These are phyloP conservation scores for Ephemerocybe angulata DNA, from an alignment of 768 basidiomycete species.

Conservation along the genomic window DNA sequence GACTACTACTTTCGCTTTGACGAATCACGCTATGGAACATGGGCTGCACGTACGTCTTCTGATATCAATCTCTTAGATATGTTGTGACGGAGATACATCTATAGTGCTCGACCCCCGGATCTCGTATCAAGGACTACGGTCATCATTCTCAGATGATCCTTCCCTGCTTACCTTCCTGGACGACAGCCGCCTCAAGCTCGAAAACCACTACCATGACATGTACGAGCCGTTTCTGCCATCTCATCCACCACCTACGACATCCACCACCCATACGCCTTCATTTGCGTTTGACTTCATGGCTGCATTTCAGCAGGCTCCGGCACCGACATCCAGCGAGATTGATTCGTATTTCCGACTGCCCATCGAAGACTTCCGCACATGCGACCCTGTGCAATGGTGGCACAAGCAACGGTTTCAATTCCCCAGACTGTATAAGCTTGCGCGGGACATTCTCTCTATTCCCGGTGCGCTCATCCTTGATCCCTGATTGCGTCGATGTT, in stretches of 20 bases:
- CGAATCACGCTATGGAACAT: constrained; percentile 27
- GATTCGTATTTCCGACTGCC: constrained; percentile 22
- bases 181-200: constrained; percentile 8
- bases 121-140: constrained; percentile 18
- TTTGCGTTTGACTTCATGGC: neutral
- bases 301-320: neutral
- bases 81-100: constrained; percentile 2
- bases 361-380: constrained; percentile 22
- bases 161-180: constrained; percentile 16
- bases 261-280: neutral
- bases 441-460: constrained; percentile 25
- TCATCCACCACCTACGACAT: neutral
- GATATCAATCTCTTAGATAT: neutral
- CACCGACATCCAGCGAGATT: constrained; percentile 15
- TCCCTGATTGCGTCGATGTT: neutral
- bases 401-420: constrained; percentile 15
- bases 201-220: constrained; percentile 9
- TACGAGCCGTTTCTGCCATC: constrained; percentile 3
- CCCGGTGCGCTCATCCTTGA: constrained; percentile 19
- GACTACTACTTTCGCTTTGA: constrained; percentile 31
- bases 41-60: constrained; percentile 24
- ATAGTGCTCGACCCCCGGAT: constrained; percentile 33
- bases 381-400: constrained; percentile 33
- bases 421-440: constrained; percentile 26
- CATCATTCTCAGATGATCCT: constrained; percentile 20